Conservation (phyloP, 2,329 filamentous ascomycete genomes). For the Hymenoscyphus albidus region DNA sequence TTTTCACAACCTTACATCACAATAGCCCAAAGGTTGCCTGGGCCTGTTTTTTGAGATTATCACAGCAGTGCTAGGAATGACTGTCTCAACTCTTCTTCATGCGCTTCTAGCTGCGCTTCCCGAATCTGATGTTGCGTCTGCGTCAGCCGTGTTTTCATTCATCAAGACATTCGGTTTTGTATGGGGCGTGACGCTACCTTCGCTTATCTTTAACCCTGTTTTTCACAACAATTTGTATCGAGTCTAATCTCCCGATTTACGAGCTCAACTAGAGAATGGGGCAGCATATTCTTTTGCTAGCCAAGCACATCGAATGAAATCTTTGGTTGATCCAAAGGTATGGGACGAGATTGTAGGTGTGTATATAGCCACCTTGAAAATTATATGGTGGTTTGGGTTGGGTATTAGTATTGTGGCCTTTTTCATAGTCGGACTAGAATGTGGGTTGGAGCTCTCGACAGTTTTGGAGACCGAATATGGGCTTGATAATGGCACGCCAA, state of each 20-base stretch:
- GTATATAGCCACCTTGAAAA: background rate
- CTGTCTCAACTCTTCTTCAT: background rate
- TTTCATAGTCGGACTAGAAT: background rate
- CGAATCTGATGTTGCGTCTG: conserved; percentile 1
- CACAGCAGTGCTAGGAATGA: background rate
- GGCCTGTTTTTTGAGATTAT: background rate
- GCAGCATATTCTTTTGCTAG: conserved; percentile 3
- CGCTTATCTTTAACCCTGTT: background rate
- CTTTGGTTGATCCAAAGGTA: background rate
- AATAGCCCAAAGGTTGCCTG: conserved; percentile 2
- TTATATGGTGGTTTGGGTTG: conserved; percentile 4
- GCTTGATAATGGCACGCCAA: background rate
- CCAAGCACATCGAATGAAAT: background rate
- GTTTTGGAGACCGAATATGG: background rate
- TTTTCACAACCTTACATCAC: background rate
- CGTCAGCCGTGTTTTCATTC: conserved; percentile 1
- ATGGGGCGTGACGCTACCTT: background rate
- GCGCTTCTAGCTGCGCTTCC: conserved; percentile 1
- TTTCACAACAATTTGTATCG: background rate
- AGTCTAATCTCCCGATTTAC: background rate
- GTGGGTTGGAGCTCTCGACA: background rate
- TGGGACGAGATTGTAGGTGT: background rate
- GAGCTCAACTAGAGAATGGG: background rate
- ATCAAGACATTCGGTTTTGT: conserved; percentile 2
- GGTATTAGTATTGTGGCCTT: background rate